These are phyloP conservation scores for Paragyromitra xinjiangensis DNA, from an alignment of 495 filamentous ascomycete genomes.

Conservation along the genomic window DNA sequence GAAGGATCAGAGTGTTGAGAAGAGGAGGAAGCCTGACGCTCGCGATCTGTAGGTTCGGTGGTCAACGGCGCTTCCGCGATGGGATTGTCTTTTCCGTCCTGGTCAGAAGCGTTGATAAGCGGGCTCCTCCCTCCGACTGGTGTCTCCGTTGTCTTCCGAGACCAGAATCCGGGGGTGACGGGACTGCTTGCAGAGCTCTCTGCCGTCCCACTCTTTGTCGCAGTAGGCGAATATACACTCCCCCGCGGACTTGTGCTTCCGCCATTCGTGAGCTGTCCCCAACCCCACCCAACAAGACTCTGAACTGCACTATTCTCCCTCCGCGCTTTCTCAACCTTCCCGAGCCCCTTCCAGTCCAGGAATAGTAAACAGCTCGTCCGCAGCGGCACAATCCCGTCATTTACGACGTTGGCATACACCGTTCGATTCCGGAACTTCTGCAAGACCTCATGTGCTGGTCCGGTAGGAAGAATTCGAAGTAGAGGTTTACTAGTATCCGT, in stretches of 20 bases:
- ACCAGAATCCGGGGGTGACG: slow-evolving; percentile 28
- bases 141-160: slow-evolving; percentile 14
- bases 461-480: slow-evolving; percentile 87
- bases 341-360: slow-evolving; percentile 93
- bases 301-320: slow-evolving; percentile 91
- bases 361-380: slow-evolving; percentile 96
- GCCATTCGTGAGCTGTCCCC: slow-evolving; percentile 79
- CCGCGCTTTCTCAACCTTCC: slow-evolving; percentile 90
- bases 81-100: slow-evolving; percentile 41
- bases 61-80: slow-evolving; percentile 49
- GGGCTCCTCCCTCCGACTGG: slow-evolving; percentile 34
- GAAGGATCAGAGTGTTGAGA: slow-evolving; percentile 30
- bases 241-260: slow-evolving; percentile 44
- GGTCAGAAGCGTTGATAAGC: slow-evolving; percentile 26
- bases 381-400: slow-evolving; percentile 95
- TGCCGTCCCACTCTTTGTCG: neutral
- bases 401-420: slow-evolving; percentile 96
- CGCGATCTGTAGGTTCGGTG: slow-evolving; percentile 31
- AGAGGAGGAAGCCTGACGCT: slow-evolving; percentile 20
- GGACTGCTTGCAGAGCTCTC: slow-evolving; percentile 23
- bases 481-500: slow-evolving; percentile 74
- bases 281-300: slow-evolving; percentile 91
- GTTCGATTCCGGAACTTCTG: slow-evolving; percentile 90
- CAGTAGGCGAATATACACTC: slow-evolving; percentile 26
- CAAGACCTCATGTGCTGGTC: slow-evolving; percentile 87